phyloP scores from a whole-genome alignment of 345 rosid genomes.

The Odontarrhena argentea region DNA sequence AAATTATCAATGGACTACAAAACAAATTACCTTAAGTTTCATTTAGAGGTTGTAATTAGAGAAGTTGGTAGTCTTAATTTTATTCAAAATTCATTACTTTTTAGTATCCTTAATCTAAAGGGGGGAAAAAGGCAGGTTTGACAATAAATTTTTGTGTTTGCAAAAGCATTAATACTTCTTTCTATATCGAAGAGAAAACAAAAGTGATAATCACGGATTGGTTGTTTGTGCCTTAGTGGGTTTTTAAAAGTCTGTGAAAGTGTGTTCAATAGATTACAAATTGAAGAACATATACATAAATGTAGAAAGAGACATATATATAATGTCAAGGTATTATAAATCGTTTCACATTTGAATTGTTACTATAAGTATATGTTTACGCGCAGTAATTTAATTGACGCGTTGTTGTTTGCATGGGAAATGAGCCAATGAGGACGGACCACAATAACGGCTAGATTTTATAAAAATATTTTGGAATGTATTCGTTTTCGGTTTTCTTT shows the following conservation, averaged over 20 bases:
- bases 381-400: constrained; percentile 20
- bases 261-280: no score
- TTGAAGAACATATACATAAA: not conserved
- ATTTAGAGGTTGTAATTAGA: no score
- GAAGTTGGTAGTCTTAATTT: no score
- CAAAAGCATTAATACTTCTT: not conserved
- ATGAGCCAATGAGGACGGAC: not conserved
- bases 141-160: not conserved
- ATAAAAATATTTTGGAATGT: not conserved
- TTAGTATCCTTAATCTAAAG: no score
- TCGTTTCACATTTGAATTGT: not conserved
- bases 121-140: not conserved
- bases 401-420: constrained; percentile 25
- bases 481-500: constrained; percentile 5
- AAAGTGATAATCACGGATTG: not conserved
- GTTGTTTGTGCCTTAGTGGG: not conserved
- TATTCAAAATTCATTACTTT: no score
- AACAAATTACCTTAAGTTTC: no score
- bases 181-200: constrained; percentile 12
- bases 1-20: no score
- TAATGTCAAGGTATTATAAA: not conserved
- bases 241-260: not conserved
- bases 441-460: not conserved
- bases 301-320: constrained; percentile 29
- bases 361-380: constrained; percentile 14